Conservation (phyloP, 1,284 basidiomycete genomes). For the Ceratobasidium sp. region DNA sequence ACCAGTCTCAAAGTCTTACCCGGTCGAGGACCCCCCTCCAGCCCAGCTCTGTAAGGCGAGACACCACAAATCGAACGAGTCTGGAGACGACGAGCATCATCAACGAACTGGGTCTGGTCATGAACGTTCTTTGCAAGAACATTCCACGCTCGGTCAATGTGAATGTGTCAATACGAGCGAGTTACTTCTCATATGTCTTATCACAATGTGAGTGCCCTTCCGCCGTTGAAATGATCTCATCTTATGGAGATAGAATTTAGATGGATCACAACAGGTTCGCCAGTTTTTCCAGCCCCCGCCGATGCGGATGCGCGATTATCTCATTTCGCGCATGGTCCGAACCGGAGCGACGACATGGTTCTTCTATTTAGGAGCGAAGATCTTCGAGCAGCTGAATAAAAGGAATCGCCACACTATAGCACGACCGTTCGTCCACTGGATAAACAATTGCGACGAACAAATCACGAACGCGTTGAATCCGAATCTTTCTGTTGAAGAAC, state of each 20-base stretch:
- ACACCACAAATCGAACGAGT: not conserved
- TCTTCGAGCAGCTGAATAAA: constrained; percentile 16
- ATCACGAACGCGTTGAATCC: not conserved
- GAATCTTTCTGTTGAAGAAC: constrained; percentile 1
- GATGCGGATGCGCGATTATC: not conserved
- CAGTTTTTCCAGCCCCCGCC: constrained; percentile 11
- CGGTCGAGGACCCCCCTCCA: not conserved
- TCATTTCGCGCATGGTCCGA: not conserved
- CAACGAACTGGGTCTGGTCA: not conserved
- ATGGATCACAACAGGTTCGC: not conserved
- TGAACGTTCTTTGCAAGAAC: not conserved
- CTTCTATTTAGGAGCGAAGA: constrained; percentile 12
- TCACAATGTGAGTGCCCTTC: constrained; percentile 10
- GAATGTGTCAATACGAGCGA: not conserved
- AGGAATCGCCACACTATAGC: not conserved
- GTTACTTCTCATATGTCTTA: not conserved
- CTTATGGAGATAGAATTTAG: not conserved
- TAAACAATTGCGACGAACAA: constrained; percentile 7
- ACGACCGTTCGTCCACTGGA: constrained; percentile 7
- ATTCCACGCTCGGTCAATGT: constrained; percentile 9
- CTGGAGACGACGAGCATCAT: not conserved
- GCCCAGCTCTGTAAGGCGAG: not conserved
- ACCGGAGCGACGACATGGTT: not conserved
- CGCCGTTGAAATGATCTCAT: not conserved
- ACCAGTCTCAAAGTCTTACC: constrained; percentile 6